Base-by-base conservation (phyloP, 2,329 filamentous ascomycete species). In the Trematosphaeria pertusa region DNA sequence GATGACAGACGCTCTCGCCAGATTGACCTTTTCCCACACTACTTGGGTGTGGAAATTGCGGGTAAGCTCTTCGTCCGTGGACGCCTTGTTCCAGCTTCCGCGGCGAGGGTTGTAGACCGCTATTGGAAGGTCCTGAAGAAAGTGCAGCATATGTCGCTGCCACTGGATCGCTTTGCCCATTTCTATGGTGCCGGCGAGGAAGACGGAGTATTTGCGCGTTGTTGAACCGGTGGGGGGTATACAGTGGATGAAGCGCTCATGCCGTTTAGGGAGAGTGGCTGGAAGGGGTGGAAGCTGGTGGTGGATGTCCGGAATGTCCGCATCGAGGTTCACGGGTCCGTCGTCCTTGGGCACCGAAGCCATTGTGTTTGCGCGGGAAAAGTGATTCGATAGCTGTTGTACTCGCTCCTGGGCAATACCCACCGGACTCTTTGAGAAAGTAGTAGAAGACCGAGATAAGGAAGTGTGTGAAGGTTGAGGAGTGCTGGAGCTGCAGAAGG, bases 21-120 rank as follows among this genome's bases (percentile, higher is more conserved):
- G 78, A 65, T 76, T 81, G 12, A 78, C 73, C 2, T 87, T 73
- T 70, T 88, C 85, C 84, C 85, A 87, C 21, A 76, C 67, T 0
- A 83, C 76, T 62, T 88, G 85, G 30, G 78, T 67, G 7, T 65
- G 65, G 67, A 82, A 87, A 0, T 70, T 74, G 2, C 54, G 50
- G 46, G 78, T 50, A 22, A 50, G 54, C n/a, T 50, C 54, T 10
- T 50, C 77, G 42, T 84, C 79, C 11, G 52, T 67, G 77, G 81
- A 83, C 1, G 68, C 75, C 7, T 64, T 59, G 58, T 85, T 77
- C 85, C 84, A 87, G 60, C 81, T 75, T 4, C 70, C 46, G 1
- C 83, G 78, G 7, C 77, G 71, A 0, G 85, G 85, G 54, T 87
- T 82, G 64, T 79, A 74, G 50, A 87, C 67, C 1, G 79, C 83